Percentiles rank a stretch among this genome's conserved stretches.
Evolutionary conservation across 2,329 filamentous ascomycete species (phyloP).

Genomic region (Claviceps humidiphila): DNA sequence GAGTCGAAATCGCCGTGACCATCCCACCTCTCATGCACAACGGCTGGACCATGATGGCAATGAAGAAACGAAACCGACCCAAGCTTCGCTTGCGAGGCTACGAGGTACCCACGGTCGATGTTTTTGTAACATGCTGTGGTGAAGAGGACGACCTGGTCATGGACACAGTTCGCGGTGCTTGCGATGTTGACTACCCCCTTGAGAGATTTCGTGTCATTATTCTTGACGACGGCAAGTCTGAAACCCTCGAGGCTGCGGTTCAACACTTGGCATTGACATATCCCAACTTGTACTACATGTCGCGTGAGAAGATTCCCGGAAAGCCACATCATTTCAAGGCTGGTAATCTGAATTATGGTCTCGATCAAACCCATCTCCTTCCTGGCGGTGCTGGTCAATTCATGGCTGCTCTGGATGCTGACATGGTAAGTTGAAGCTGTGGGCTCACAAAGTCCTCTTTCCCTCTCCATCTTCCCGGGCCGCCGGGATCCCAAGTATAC

Average conservation of each 20-base stretch:
- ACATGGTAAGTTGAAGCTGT: slow-evolving; percentile 34
- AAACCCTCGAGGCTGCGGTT: slow-evolving; percentile 26
- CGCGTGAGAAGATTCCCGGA: slow-evolving; percentile 34
- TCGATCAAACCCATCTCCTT: slow-evolving; percentile 35
- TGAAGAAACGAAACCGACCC: slow-evolving; percentile 39
- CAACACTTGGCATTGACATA: slow-evolving; percentile 24
- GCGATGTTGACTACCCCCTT: slow-evolving; percentile 39
- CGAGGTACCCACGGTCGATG: slow-evolving; percentile 40
- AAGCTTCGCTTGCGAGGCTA: slow-evolving; percentile 37
- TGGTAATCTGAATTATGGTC: slow-evolving; percentile 49
- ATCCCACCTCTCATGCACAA: slow-evolving; percentile 44
- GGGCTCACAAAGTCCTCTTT: neutral
- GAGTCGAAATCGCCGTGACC: slow-evolving; percentile 37
- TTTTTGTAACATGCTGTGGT: slow-evolving; percentile 44
- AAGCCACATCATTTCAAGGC: slow-evolving; percentile 48
- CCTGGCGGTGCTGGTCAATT: slow-evolving; percentile 42
- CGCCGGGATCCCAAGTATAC: no score
- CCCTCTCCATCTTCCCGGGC: neutral
- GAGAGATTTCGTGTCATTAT: slow-evolving; percentile 40
- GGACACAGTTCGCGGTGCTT: slow-evolving; percentile 43
- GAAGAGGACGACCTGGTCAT: slow-evolving; percentile 43
- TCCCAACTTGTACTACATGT: slow-evolving; percentile 39
- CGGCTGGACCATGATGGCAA: slow-evolving; percentile 41
- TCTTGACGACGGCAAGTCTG: slow-evolving; percentile 39
- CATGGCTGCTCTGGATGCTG: slow-evolving; percentile 51